Conservation (phyloP, 176 grass and related monocot species). For the Zea luxurians region DNA sequence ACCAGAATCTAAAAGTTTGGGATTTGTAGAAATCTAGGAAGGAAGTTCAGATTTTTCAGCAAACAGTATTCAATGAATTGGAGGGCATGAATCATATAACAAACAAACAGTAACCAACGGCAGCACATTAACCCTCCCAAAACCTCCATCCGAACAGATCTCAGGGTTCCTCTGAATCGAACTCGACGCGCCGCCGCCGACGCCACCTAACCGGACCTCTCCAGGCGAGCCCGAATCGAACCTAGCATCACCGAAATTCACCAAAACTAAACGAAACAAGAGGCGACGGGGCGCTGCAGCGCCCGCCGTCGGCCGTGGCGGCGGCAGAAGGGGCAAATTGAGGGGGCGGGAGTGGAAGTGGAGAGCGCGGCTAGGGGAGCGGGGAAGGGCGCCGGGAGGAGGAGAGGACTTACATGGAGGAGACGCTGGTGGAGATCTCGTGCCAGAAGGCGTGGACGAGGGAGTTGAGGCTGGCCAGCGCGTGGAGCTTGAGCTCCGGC, state of each 20-base stretch:
- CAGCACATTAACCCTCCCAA: conserved; percentile 24
- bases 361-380: not conserved
- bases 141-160: conserved; percentile 26
- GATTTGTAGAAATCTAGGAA: not conserved
- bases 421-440: conserved; percentile 83
- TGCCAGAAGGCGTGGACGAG: conserved; percentile 82
- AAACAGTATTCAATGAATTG: not conserved
- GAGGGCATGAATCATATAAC: conserved; percentile 2
- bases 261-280: not conserved
- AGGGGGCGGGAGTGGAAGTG: not conserved
- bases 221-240: not conserved
- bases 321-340: not conserved
- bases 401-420: conserved; percentile 54
- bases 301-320: not conserved
- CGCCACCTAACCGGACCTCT: not conserved
- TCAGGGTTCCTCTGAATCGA: conserved; percentile 42
- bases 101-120: not conserved
- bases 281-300: not conserved
- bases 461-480: conserved; percentile 70
- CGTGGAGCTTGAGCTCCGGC: conserved; percentile 73
- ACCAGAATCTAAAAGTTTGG: not conserved
- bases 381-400: not conserved
- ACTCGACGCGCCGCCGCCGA: not conserved
- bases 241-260: not conserved
- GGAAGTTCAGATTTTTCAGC: not conserved